phyloP scores from a whole-genome alignment of 768 basidiomycete genomes.

The Steccherinum ochraceum region DNA sequence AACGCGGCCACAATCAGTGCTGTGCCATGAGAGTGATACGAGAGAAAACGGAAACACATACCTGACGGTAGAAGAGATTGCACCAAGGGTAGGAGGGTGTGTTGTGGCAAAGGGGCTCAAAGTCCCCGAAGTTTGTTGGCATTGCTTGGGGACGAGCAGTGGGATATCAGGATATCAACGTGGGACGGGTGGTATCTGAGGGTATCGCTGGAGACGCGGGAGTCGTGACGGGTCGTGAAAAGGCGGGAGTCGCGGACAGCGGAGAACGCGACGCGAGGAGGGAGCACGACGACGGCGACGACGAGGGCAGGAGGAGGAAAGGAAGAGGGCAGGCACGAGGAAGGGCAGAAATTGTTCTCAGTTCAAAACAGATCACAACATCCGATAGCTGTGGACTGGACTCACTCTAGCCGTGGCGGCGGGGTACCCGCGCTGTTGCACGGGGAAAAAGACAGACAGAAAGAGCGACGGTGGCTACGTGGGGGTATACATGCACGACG shows the following conservation, averaged over 20 bases:
- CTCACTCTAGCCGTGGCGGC: too few species aligned
- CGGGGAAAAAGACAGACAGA: neutral
- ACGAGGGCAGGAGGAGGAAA: neutral
- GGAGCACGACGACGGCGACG: neutral
- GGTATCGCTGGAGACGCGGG: neutral
- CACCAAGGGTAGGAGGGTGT: slow-evolving; percentile 87
- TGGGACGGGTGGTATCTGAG: neutral
- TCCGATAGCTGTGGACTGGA: neutral
- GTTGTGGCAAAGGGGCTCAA: slow-evolving; percentile 56
- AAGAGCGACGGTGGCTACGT: neutral
- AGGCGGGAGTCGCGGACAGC: too few species aligned
- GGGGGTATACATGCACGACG: neutral
- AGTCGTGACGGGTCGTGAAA: neutral
- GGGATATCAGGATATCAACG: neutral
- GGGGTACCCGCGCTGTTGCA: too few species aligned
- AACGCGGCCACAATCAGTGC: neutral
- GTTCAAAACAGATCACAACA: neutral
- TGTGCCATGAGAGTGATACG: neutral
- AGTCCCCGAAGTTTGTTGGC: slow-evolving; percentile 70
- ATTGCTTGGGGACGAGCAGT: slow-evolving; percentile 4
- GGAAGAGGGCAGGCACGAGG: neutral
- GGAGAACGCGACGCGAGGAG: neutral
- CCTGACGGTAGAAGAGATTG: slow-evolving; percentile 91
- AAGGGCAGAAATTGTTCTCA: neutral
- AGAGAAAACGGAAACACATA: slow-evolving; percentile 25